phyloP scores from a whole-genome alignment of 2,329 filamentous ascomycete species.

The Allantophomopsis cytisporea region DNA sequence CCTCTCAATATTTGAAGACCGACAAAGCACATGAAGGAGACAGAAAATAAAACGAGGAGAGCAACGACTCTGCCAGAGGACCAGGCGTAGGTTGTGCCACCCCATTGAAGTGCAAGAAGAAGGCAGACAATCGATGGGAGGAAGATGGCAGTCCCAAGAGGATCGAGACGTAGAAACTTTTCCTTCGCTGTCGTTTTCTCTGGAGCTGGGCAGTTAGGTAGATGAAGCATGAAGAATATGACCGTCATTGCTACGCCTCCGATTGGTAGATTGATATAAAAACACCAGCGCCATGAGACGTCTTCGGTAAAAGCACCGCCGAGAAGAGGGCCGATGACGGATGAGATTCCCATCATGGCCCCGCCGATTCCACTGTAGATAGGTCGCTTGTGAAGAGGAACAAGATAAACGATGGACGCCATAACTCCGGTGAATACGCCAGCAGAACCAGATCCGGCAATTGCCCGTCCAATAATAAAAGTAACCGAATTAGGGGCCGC shows the following conservation, averaged over 20 bases:
- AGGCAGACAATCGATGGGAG: constrained; percentile 12
- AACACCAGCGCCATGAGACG: constrained; percentile 18
- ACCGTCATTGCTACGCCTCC: constrained; percentile 15
- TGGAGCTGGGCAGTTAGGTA: constrained; percentile 5
- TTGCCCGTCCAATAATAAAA: constrained; percentile 13
- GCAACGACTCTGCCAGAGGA: constrained; percentile 18
- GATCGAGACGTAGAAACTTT: constrained; percentile 23
- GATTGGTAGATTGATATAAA: constrained; percentile 23
- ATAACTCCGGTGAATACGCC: constrained; percentile 12
- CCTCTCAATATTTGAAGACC: constrained; percentile 17
- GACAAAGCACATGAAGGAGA: constrained; percentile 10
- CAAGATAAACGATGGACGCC: constrained; percentile 8
- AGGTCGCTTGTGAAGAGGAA: constrained; percentile 6
- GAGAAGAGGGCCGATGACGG: constrained; percentile 16
- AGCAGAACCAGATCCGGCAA: constrained; percentile 11
- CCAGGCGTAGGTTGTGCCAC: constrained; percentile 30
- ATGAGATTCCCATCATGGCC: constrained; percentile 12
- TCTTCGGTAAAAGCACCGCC: constrained; percentile 26
- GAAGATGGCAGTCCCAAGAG: constrained; percentile 15
- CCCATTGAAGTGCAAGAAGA: constrained; percentile 27
- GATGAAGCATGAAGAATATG: constrained; percentile 25
- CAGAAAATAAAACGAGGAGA: constrained; percentile 11
- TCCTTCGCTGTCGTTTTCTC: constrained; percentile 19
- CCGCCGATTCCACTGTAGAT: constrained; percentile 10
- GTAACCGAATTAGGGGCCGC: constrained; percentile 11